Evolutionary conservation across 306 rosid genomes (phyloP).

Genomic region (Vigna angularis): DNA sequence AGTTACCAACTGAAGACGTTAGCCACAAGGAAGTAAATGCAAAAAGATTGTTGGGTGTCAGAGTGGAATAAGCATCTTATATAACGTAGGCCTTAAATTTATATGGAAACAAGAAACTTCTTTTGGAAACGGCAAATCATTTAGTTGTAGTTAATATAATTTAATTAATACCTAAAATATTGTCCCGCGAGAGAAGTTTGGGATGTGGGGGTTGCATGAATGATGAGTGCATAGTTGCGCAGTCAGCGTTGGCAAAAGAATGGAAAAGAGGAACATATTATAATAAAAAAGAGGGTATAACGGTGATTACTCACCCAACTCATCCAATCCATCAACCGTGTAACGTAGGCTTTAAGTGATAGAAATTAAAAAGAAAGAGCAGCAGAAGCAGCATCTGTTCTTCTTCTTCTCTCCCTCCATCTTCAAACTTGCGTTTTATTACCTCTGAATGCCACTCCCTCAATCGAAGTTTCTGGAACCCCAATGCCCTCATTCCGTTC

Average conservation of each 20-base stretch:
- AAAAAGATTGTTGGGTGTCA: neutral
- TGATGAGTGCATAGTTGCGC: slow-evolving; percentile 44
- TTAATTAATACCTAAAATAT: too few species aligned
- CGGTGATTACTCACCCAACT: slow-evolving; percentile 57
- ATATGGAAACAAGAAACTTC: neutral
- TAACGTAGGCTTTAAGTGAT: slow-evolving; percentile 82
- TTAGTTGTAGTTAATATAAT: too few species aligned
- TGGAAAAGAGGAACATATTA: slow-evolving; percentile 33
- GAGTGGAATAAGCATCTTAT: neutral
- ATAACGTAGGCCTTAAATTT: neutral
- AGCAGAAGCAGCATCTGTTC: slow-evolving; percentile 36
- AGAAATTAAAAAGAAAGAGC: slow-evolving; percentile 48
- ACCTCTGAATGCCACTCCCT: slow-evolving; percentile 54
- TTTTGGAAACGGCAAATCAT: neutral
- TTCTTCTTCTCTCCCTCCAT: slow-evolving; percentile 43
- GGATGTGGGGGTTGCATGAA: slow-evolving; percentile 11
- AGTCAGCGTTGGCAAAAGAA: slow-evolving; percentile 40
- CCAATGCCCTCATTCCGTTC: neutral
- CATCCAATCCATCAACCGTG: slow-evolving; percentile 57
- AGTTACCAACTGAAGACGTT: neutral
- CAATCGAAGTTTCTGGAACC: slow-evolving; percentile 38
- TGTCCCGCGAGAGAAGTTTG: neutral
- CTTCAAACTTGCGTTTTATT: slow-evolving; percentile 48
- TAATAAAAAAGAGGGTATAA: slow-evolving; percentile 50
- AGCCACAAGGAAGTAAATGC: slow-evolving; percentile 12